phyloP scores from a whole-genome alignment of 2,329 filamentous ascomycete species.

The Rutstroemia sp. region DNA sequence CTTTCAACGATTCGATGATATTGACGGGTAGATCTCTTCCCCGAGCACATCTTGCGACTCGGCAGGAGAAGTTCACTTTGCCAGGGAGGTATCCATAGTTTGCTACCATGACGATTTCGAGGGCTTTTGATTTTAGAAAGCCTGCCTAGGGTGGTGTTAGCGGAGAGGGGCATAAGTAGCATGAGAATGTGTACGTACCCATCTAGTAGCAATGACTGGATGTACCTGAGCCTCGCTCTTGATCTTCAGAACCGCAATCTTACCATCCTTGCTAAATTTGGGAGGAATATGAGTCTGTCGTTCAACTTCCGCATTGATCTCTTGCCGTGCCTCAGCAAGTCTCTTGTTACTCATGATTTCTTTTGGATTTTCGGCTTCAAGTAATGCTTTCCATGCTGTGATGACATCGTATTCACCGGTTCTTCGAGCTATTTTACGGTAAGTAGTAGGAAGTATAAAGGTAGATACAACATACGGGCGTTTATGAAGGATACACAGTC shows the following conservation, averaged over 20 bases:
- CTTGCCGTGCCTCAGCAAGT: constrained; percentile 46
- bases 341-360: constrained; percentile 42
- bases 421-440: constrained; percentile 37
- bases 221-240: constrained; percentile 55
- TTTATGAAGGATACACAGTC: constrained; percentile 58
- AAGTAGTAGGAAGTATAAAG: neutral
- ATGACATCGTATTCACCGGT: constrained; percentile 53
- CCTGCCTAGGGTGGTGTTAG: constrained; percentile 35
- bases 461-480: constrained; percentile 35
- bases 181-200: constrained; percentile 31
- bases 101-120: constrained; percentile 59
- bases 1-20: constrained; percentile 51
- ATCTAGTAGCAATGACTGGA: constrained; percentile 59
- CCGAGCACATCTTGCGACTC: constrained; percentile 49
- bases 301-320: constrained; percentile 55
- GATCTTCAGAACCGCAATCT: constrained; percentile 56
- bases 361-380: constrained; percentile 41
- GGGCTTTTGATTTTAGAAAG: constrained; percentile 47
- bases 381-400: constrained; percentile 53
- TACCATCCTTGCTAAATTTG: constrained; percentile 54
- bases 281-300: constrained; percentile 54
- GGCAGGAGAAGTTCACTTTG: constrained; percentile 61
- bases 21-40: constrained; percentile 49
- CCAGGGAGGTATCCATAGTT: constrained; percentile 58
- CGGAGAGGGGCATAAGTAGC: neutral